Conservation (phyloP, 768 basidiomycete species). For the Lentinula sp. region DNA sequence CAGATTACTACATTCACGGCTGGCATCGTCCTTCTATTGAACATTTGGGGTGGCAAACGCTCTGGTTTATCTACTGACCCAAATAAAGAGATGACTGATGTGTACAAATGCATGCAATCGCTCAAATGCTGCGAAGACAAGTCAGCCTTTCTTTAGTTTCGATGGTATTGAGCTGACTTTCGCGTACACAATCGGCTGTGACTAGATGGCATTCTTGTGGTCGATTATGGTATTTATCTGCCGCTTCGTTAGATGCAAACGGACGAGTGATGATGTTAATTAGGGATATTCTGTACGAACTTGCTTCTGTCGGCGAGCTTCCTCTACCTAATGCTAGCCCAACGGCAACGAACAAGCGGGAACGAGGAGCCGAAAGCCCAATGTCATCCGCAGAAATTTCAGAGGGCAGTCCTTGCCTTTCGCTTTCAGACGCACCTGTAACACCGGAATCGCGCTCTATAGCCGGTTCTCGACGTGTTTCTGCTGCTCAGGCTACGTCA, state of each 20-base stretch:
- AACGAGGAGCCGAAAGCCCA: constrained; percentile 52
- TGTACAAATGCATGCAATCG: constrained; percentile 34
- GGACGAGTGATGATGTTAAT: not conserved
- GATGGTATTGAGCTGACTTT: not conserved
- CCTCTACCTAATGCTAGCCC: constrained; percentile 58
- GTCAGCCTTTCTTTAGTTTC: constrained; percentile 2
- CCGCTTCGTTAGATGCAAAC: not conserved
- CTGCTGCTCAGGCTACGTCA: not conserved
- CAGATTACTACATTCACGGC: constrained; percentile 16
- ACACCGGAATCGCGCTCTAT: not conserved
- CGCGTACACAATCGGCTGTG: not conserved
- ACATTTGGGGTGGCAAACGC: constrained; percentile 38
- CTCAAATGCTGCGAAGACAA: constrained; percentile 16
- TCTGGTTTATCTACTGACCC: constrained; percentile 23
- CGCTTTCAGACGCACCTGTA: not conserved
- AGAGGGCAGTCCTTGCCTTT: not conserved
- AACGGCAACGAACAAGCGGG: constrained; percentile 49
- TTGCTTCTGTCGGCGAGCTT: constrained; percentile 66
- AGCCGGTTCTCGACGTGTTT: constrained; percentile 1
- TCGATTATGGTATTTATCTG: constrained; percentile 7
- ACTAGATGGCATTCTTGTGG: constrained; percentile 14
- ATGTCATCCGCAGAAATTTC: not conserved
- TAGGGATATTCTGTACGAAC: constrained; percentile 71
- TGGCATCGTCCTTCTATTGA: constrained; percentile 41
- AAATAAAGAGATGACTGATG: constrained; percentile 33